Conservation (phyloP, 345 rosid genomes). For the Gossypium mustelinum region DNA sequence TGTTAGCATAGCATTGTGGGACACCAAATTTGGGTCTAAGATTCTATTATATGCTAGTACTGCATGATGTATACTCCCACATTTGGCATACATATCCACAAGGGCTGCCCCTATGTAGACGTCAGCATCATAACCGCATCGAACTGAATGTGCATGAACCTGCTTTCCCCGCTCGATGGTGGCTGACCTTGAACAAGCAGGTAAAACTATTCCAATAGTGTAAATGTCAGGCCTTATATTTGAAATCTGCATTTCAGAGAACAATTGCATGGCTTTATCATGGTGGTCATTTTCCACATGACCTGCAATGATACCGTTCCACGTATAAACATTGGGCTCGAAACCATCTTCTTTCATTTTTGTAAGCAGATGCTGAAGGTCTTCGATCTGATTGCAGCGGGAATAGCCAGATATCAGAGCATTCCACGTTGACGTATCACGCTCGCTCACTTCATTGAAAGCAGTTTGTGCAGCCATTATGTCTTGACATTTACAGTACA, state of each 20-base stretch:
- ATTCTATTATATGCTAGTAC: slow-evolving; percentile 31
- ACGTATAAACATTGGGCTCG: slow-evolving; percentile 48
- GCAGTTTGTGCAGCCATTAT: slow-evolving; percentile 34
- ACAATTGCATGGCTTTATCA: slow-evolving; percentile 31
- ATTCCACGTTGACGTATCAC: slow-evolving; percentile 50
- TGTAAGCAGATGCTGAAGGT: slow-evolving; percentile 26
- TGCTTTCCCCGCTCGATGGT: slow-evolving; percentile 44
- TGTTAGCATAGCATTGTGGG: slow-evolving; percentile 51
- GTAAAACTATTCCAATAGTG: slow-evolving; percentile 40
- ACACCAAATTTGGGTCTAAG: slow-evolving; percentile 33
- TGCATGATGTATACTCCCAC: slow-evolving; percentile 43
- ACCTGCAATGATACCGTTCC: slow-evolving; percentile 55
- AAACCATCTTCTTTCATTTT: slow-evolving; percentile 50
- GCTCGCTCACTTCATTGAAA: slow-evolving; percentile 37
- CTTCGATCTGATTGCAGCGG: slow-evolving; percentile 32
- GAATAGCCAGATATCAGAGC: slow-evolving; percentile 56
- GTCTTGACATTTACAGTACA: slow-evolving; percentile 44
- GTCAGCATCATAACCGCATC: slow-evolving; percentile 31
- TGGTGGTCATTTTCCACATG: slow-evolving; percentile 43
- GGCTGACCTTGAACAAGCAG: slow-evolving; percentile 52
- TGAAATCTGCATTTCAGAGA: slow-evolving; percentile 34
- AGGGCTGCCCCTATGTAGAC: slow-evolving; percentile 47
- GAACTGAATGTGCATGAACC: slow-evolving; percentile 41
- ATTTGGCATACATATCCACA: slow-evolving; percentile 56
- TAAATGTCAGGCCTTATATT: slow-evolving; percentile 39